Evolutionary conservation across 768 basidiomycete genomes (phyloP), one percentile per base, ranked within the genome.

Genomic region (Glaciozyma antarctica): DNA sequence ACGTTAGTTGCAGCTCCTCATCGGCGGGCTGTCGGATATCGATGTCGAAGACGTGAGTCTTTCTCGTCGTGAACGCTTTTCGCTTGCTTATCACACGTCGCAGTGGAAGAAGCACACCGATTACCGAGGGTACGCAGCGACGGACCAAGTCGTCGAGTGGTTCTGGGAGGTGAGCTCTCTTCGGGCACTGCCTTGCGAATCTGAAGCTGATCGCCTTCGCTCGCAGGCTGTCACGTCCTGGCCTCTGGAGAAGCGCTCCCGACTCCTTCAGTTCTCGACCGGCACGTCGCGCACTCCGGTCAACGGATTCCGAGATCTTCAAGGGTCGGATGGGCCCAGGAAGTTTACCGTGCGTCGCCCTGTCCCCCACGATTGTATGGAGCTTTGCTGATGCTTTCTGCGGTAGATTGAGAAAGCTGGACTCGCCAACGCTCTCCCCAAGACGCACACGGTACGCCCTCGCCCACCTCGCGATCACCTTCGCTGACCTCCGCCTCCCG

Each of bases 21-120:
- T 99, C 69, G 95, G 95, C 73, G 95, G 95, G 71, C 94, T 98
- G 88, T 95, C 93, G 47, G 94, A 98, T 78, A 95, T 98, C 73
- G 93, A 99, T 74, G 91, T 98, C 84, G 86, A 73, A 9, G 52
- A 78, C 57, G 49, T n/a, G 26, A 5, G n/a, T 24, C 10, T 10
- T 9, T 51, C 26, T 30, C 13, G 15, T 30, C 16, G 2, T 15
- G 8, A 21, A 17, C 2, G 15, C 5, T 24, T 13, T 16, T 44
- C 17, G 28, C 45, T 16, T 45, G 41, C 43, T 21, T 22, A 44
- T 0, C 63, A 63, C 49, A 63, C 1, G 8, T 2, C n/a, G 13
- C 13, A 15, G 38, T 98, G 95, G 95, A 88, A 86, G 74, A 95
- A 94, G 79, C 92, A 92, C 78, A 99, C 95, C 45, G 95, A 98